Base-by-base conservation (phyloP, 2,329 filamentous ascomycete genomes). In the Coniochaeta ligniaria region DNA sequence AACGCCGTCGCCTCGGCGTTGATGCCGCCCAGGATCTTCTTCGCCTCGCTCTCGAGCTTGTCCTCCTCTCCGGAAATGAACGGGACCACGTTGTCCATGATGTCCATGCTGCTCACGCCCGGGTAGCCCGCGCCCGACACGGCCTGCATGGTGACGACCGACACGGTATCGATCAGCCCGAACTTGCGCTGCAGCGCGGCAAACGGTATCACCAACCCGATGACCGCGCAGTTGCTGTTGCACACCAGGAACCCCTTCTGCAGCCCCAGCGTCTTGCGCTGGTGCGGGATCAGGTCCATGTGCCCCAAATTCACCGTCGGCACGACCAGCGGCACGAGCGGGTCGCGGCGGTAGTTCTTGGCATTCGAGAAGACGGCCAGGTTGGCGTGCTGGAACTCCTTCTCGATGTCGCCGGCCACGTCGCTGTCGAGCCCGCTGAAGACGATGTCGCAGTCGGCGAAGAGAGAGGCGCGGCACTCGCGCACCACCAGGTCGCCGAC, bases 171-270 rank as follows among this genome's bases (percentile, higher is more conserved):
- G 66, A 96, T 90, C 68, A 88, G 87, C 52, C 94, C 95, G 70
- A 98, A 96, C 68, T 85, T 87, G 59, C 88, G 85, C 74, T 96
- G 90, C 38, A 98, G 85, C 17, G 94, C 94, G 12, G 92, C 92
- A 71, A 97, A 94, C 26, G 95, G 95, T 64, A 96, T 96, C 63
- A 97, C 94, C 61, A 98, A 86, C 56, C 94, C 94, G 69, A 98
- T 96, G 70, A 97, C 94, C 60, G 94, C 94, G 78, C 95, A 99
- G 79, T 98, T 98, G 66, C 92, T 96, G 80, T 98, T 98, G 83
- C 94, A 98, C 63, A 97, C 92, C 41, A 98, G 79, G 79, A 98
- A 96, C 26, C 95, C 95, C 76, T 90, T 92, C 64, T 89, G 80
- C 52, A 96, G 81, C 31, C 80, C 79, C 73, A 90, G 85, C 50